Evolutionary conservation across 1,284 basidiomycete species (phyloP).

Genomic region (Papiliotrema nemorosa): DNA sequence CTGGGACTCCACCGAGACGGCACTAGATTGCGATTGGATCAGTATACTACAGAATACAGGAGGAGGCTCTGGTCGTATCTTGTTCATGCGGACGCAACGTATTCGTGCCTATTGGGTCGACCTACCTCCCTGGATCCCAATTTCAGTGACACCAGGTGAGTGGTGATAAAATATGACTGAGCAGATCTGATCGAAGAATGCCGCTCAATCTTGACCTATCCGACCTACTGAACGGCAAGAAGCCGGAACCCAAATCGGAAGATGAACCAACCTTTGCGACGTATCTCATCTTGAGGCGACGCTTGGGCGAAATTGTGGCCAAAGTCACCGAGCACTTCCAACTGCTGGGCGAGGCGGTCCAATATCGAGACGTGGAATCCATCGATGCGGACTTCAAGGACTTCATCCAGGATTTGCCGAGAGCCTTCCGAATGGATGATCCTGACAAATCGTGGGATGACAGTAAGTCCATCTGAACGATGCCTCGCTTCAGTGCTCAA

Average conservation of each 20-base stretch:
- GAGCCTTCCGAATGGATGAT: slow-evolving; percentile 40
- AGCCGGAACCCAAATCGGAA: slow-evolving; percentile 40
- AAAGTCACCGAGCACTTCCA: slow-evolving; percentile 83
- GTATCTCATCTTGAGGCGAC: slow-evolving; percentile 79
- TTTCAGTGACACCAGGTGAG: slow-evolving; percentile 52
- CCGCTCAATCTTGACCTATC: slow-evolving; percentile 67
- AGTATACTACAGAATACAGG: slow-evolving; percentile 76
- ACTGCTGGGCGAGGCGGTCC: slow-evolving; percentile 67
- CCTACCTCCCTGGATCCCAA: slow-evolving; percentile 59
- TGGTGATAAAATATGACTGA: neutral
- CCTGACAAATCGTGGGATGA: slow-evolving; percentile 35
- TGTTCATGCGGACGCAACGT: slow-evolving; percentile 80
- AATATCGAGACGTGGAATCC: slow-evolving; percentile 75
- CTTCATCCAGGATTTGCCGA: slow-evolving; percentile 70
- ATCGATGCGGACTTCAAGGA: slow-evolving; percentile 79
- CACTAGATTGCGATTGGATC: slow-evolving; percentile 60
- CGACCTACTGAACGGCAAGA: slow-evolving; percentile 40
- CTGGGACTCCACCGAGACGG: slow-evolving; percentile 88
- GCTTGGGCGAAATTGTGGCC: slow-evolving; percentile 80
- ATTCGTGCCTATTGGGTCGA: slow-evolving; percentile 83
- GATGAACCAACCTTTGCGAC: slow-evolving; percentile 71
- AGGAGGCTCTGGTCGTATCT: slow-evolving; percentile 90
- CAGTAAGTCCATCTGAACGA: slow-evolving; percentile 30
- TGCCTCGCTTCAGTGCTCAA: too few relatives aligned
- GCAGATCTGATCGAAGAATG: neutral